Base-by-base conservation (phyloP, 1,284 basidiomycete species). In the Tilletiaria anomala region DNA sequence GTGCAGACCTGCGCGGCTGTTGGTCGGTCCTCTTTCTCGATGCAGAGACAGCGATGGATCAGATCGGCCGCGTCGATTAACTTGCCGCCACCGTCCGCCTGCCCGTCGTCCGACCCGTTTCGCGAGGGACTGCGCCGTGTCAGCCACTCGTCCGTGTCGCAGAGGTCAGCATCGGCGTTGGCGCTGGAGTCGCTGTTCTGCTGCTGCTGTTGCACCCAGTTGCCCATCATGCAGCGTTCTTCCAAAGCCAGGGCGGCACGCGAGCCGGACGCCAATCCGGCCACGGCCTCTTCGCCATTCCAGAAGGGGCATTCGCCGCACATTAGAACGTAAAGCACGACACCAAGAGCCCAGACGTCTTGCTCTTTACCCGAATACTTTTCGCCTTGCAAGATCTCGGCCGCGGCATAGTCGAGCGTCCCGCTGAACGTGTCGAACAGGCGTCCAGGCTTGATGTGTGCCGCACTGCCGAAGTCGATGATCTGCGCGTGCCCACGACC, bases 301-400 rank as follows among this genome's bases (percentile, higher is more conserved):
- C 65, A 79, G 73, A 65, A 61, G 1, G 89, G 88, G 56, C 86
- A 93, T 71, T 94, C 87, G 16, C 91, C 91, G 18, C 88, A 82
- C 12, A 97, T 75, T 44, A 97, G 76, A 42, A 97, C 93, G 66
- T 89, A 97, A 10, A 81, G 85, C 14, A 97, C 85, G 10, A 96
- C 88, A n/a, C 91, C 91, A 44, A 93, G 82, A 1, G 91, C 91
- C 91, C 91, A 97, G 0, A 97, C 80, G 57, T 97, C 91, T 69
- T 96, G 89, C 64, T 91, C 87, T 67, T 89, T 91, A 32, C 91
- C 91, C 42, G 81, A 75, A 66, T 97, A 97, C 47, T 84, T 78
- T 63, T 93, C 87, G 8, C 91, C 91, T 16, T 85, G 79, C 38
- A 97, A 70, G 45, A 97, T 96, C 70, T 97, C 91, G 29, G 93